A percentile compares a stretch with the other conserved stretches of the same genome.
These are phyloP conservation scores for Neurospora sp. DNA, from an alignment of 495 filamentous ascomycete genomes.

Conservation along the genomic window DNA sequence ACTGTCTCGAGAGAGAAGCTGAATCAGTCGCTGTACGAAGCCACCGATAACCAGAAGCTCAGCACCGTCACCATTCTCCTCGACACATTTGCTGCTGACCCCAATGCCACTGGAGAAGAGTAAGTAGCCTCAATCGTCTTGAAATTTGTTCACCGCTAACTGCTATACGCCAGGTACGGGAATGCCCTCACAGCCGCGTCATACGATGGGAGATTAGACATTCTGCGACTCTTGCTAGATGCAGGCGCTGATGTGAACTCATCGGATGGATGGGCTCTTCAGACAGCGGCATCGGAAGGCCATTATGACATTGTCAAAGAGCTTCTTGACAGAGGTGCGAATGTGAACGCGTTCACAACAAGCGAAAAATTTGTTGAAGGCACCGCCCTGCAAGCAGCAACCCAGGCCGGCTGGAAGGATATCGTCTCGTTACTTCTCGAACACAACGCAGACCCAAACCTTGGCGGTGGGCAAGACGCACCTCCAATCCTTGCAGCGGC, in stretches of 20 bases:
- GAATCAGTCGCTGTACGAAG: neutral
- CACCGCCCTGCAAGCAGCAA: slow-evolving; percentile 24
- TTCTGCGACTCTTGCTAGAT: neutral
- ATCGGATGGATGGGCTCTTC: slow-evolving; percentile 17
- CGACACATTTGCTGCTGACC: neutral
- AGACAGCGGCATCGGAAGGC: slow-evolving; percentile 21
- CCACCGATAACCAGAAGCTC: neutral
- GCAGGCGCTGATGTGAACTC: neutral
- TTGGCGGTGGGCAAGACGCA: slow-evolving; percentile 15
- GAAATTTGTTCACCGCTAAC: neutral
- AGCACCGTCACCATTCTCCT: neutral
- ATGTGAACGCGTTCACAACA: slow-evolving; percentile 19
- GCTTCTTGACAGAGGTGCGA: slow-evolving; percentile 20
- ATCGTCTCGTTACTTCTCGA: slow-evolving; percentile 23
- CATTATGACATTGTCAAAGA: slow-evolving; percentile 22
- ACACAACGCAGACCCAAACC: slow-evolving; percentile 19
- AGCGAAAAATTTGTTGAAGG: slow-evolving; percentile 10
- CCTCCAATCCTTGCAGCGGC: slow-evolving; percentile 21
- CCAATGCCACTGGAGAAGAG: neutral
- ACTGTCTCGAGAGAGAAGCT: neutral
- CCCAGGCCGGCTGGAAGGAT: slow-evolving; percentile 14
- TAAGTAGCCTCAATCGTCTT: neutral
- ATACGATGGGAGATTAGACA: neutral
- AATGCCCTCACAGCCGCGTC: neutral
- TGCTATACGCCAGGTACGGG: neutral